These are phyloP conservation scores for Pyracantha coccinea DNA, from an alignment of 331 rosid genomes.

Conservation along the genomic window DNA sequence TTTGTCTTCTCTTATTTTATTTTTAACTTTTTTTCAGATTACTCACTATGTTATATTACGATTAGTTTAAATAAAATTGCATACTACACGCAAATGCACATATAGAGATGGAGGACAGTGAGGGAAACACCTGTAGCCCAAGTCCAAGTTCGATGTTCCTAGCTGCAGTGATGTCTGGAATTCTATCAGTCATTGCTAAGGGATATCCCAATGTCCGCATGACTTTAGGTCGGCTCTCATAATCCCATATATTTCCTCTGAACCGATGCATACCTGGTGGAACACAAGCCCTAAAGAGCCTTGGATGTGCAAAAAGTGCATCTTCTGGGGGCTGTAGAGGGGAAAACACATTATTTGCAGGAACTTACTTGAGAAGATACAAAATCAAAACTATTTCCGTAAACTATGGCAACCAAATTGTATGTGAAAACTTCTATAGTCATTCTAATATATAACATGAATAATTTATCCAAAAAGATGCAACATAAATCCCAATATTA, in stretches of 20 bases:
- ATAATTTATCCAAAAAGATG: not conserved
- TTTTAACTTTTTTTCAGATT: conserved; percentile 10
- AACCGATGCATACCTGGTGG: conserved; percentile 97
- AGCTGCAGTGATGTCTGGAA: conserved; percentile 74
- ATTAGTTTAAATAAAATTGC: not conserved
- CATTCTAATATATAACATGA: not conserved
- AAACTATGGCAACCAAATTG: not conserved
- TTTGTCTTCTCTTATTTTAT: not conserved
- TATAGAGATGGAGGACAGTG: conserved; percentile 8
- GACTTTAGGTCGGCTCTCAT: conserved; percentile 67
- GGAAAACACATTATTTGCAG: conserved; percentile 20
- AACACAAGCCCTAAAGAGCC: conserved; percentile 93
- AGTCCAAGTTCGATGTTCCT: conserved; percentile 93
- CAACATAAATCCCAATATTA: not conserved
- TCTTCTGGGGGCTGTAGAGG: conserved; percentile 86
- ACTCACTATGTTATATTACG: not conserved
- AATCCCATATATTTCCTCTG: conserved; percentile 96
- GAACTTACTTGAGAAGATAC: conserved; percentile 6
- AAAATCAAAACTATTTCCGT: not conserved
- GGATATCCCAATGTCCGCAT: conserved; percentile 76
- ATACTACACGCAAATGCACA: not conserved
- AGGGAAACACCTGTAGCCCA: conserved; percentile 63
- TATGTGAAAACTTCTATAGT: not conserved
- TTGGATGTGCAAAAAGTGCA: conserved; percentile 87
- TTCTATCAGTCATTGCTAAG: conserved; percentile 49